Evolutionary conservation across 139 green algal species (phyloP).

Genomic region (Auxenochlorella pyrenoidosa): DNA sequence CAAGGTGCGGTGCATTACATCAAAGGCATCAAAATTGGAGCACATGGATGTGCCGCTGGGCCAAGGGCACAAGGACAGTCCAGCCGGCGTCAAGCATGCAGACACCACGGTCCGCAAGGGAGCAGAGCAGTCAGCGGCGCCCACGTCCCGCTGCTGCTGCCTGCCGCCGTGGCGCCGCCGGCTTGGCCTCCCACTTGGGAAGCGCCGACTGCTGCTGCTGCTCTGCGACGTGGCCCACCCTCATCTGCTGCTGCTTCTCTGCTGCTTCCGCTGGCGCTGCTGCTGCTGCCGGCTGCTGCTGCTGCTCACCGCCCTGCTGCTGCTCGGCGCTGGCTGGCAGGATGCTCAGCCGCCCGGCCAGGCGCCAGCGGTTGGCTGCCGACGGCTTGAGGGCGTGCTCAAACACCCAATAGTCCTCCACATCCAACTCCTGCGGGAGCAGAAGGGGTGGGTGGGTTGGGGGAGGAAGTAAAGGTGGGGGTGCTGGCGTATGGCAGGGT

Average conservation of each 20-base stretch:
- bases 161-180: background rate
- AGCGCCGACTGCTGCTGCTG: constrained; percentile 10
- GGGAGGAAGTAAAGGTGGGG: no score
- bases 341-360: constrained; percentile 40
- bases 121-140: background rate
- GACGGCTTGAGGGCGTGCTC: constrained; percentile 47
- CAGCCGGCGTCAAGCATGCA: no score
- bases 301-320: background rate
- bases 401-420: constrained; percentile 66
- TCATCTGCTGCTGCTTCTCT: background rate
- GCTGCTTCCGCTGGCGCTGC: background rate
- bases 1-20: no score
- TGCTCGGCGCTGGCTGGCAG: background rate
- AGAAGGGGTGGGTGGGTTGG: no score
- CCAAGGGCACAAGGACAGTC: no score
- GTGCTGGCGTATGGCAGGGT: no score
- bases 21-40: no score
- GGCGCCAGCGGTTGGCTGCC: constrained; percentile 35
- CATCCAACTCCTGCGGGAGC: constrained; percentile 3
- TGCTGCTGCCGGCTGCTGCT: background rate
- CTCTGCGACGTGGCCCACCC: background rate
- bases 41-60: no score
- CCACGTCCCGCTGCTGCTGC: background rate
- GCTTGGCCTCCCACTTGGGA: background rate
- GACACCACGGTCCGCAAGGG: no score